phyloP scores from a whole-genome alignment of 2,329 filamentous ascomycete species.

The Cladosporium sp. region DNA sequence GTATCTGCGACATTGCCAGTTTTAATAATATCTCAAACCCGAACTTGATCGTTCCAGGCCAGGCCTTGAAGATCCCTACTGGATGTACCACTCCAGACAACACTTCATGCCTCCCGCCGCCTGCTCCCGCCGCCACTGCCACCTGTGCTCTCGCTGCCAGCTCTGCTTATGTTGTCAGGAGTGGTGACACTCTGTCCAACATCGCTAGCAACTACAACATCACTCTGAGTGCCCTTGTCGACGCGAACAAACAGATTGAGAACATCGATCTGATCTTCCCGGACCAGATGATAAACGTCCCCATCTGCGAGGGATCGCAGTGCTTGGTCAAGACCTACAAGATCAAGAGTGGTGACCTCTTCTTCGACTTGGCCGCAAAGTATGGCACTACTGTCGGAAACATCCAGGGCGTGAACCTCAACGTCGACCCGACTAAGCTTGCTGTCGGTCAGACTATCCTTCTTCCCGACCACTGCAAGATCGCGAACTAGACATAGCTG shows the following conservation, averaged over 20 bases:
- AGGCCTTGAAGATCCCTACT: slow-evolving; percentile 26
- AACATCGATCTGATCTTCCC: slow-evolving; percentile 19
- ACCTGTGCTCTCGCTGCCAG: slow-evolving; percentile 24
- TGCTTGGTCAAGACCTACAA: slow-evolving; percentile 22
- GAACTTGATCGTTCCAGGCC: slow-evolving; percentile 29
- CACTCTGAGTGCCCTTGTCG: slow-evolving; percentile 20
- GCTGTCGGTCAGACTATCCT: slow-evolving; percentile 16
- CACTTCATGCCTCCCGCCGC: slow-evolving; percentile 19
- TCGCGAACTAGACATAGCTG: no score
- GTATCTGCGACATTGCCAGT: slow-evolving; percentile 25
- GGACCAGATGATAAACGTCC: slow-evolving; percentile 24
- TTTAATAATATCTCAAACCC: slow-evolving; percentile 31
- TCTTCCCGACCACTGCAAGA: slow-evolving; percentile 15
- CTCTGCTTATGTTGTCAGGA: slow-evolving; percentile 20
- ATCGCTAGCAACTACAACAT: slow-evolving; percentile 25
- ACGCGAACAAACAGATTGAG: slow-evolving; percentile 23
- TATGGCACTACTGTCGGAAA: slow-evolving; percentile 21
- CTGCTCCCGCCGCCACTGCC: slow-evolving; percentile 12
- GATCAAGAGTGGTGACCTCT: slow-evolving; percentile 24
- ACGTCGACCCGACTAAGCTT: slow-evolving; percentile 17
- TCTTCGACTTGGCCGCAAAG: slow-evolving; percentile 19
- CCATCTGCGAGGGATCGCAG: slow-evolving; percentile 21
- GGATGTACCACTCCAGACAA: slow-evolving; percentile 25
- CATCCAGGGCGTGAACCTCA: slow-evolving; percentile 23
- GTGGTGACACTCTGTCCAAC: slow-evolving; percentile 21